phyloP scores from a whole-genome alignment of 2,329 filamentous ascomycete species.

The Tolypocladium amazonense region DNA sequence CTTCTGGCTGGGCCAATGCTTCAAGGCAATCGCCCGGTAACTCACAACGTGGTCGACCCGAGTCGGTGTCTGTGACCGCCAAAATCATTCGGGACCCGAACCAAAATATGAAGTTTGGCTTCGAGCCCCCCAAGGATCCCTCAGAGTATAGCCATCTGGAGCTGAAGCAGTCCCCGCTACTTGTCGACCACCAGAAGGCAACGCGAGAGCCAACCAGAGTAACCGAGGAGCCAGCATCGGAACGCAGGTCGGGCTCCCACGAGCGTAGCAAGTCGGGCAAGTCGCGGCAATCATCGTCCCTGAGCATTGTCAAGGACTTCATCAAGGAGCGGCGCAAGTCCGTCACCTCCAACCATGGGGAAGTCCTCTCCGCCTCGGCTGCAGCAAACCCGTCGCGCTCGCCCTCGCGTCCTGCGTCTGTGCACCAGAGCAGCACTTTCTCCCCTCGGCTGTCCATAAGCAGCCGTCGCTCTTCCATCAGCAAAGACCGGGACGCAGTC shows the following conservation, averaged over 20 bases:
- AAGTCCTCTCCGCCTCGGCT: constrained; percentile 19
- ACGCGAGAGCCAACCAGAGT: constrained; percentile 15
- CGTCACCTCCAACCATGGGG: constrained; percentile 35
- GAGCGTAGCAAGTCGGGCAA: constrained; percentile 24
- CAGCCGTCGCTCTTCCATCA: constrained; percentile 44
- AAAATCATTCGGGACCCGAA: constrained; percentile 62
- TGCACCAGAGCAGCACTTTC: constrained; percentile 31
- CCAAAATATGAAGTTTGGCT: constrained; percentile 27
- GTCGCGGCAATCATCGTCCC: constrained; percentile 46
- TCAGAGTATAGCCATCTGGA: constrained; percentile 38
- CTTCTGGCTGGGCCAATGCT: constrained; percentile 9
- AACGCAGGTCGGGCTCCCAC: constrained; percentile 22
- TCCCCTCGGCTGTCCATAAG: constrained; percentile 55
- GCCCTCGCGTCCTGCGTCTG: constrained; percentile 36
- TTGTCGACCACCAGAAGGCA: constrained; percentile 43
- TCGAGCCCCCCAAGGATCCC: constrained; percentile 29
- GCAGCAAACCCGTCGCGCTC: constrained; percentile 24
- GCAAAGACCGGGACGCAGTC: constrained; percentile 25
- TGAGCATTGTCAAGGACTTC: constrained; percentile 49
- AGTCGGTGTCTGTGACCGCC: constrained; percentile 82
- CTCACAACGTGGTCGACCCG: constrained; percentile 40
- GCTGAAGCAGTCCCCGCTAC: constrained; percentile 47
- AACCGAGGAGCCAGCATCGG: constrained; percentile 25
- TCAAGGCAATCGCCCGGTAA: constrained; percentile 15
- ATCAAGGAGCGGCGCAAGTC: constrained; percentile 49